phyloP scores from a whole-genome alignment of 1,139 yeast genomes.

The Sugiyamaella japonica region DNA sequence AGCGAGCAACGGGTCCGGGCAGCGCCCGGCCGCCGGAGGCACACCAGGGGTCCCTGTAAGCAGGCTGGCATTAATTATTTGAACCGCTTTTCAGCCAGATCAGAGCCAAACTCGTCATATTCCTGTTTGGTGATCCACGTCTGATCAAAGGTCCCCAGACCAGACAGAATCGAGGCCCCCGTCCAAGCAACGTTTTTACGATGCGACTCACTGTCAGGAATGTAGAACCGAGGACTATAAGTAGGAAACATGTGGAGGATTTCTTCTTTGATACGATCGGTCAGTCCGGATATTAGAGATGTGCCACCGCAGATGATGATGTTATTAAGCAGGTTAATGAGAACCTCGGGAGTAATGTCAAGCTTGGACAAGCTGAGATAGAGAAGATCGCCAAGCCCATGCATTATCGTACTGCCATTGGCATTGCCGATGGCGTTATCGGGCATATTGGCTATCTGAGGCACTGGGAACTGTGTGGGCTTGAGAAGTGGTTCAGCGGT shows the following conservation, averaged over 20 bases:
- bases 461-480: constrained; percentile 38
- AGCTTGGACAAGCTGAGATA: constrained; percentile 55
- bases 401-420: constrained; percentile 25
- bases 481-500: constrained; percentile 79
- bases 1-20: too few relatives aligned
- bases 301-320: constrained; percentile 89
- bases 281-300: constrained; percentile 77
- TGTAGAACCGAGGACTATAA: constrained; percentile 61
- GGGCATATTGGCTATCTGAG: constrained; percentile 30
- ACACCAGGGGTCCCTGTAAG: too few relatives aligned
- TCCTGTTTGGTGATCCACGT: constrained; percentile 93
- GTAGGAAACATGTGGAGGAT: constrained; percentile 67
- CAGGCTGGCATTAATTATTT: too few relatives aligned
- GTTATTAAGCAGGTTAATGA: constrained; percentile 73
- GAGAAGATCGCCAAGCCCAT: constrained; percentile 71
- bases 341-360: constrained; percentile 63
- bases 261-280: constrained; percentile 75
- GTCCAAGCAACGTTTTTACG: constrained; percentile 88
- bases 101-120: constrained; percentile 91
- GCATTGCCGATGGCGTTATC: constrained; percentile 27
- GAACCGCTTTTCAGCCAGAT: constrained; percentile 47
- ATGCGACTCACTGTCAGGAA: constrained; percentile 77
- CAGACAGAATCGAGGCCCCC: constrained; percentile 90
- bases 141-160: constrained; percentile 93
- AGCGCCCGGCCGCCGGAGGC: too few relatives aligned